phyloP scores from a whole-genome alignment of 805 yeast genomes.

The Saccharomycopsis sp. region DNA sequence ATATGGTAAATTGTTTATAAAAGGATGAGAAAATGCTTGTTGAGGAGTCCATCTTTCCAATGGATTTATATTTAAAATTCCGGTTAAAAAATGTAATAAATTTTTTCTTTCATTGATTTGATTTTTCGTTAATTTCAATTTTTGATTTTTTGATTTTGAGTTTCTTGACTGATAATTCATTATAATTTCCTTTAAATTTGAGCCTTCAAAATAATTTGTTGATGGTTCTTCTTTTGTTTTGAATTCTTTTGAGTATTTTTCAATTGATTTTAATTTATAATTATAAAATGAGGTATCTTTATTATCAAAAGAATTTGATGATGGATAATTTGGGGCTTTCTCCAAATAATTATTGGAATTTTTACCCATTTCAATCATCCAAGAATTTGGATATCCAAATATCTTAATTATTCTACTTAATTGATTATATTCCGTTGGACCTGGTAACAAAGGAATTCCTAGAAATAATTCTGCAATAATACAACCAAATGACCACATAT shows the following conservation, averaged over 20 bases:
- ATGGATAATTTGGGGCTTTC: slow-evolving; percentile 22
- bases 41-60: slow-evolving; percentile 95
- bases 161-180: slow-evolving; percentile 50
- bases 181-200: slow-evolving; percentile 60
- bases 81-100: slow-evolving; percentile 66
- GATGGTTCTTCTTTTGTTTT: slow-evolving; percentile 59
- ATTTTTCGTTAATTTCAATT: slow-evolving; percentile 36
- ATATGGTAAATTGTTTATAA: slow-evolving; percentile 55
- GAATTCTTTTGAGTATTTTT: slow-evolving; percentile 37
- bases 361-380: slow-evolving; percentile 96
- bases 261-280: slow-evolving; percentile 35
- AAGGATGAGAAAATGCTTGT: slow-evolving; percentile 88
- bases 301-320: slow-evolving; percentile 21
- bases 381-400: slow-evolving; percentile 80
- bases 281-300: slow-evolving; percentile 11
- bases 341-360: slow-evolving; percentile 63
- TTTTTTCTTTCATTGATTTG: slow-evolving; percentile 66
- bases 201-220: slow-evolving; percentile 67
- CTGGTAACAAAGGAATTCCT: slow-evolving; percentile 92
- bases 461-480: slow-evolving; percentile 82
- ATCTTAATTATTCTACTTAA: slow-evolving; percentile 71
- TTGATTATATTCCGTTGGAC: slow-evolving; percentile 89
- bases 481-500: slow-evolving; percentile 96
- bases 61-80: slow-evolving; percentile 77
- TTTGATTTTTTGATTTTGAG: slow-evolving; percentile 18